These are phyloP conservation scores for Cadophora sp. DNA, from an alignment of 2,329 filamentous ascomycete genomes.

Conservation along the genomic window DNA sequence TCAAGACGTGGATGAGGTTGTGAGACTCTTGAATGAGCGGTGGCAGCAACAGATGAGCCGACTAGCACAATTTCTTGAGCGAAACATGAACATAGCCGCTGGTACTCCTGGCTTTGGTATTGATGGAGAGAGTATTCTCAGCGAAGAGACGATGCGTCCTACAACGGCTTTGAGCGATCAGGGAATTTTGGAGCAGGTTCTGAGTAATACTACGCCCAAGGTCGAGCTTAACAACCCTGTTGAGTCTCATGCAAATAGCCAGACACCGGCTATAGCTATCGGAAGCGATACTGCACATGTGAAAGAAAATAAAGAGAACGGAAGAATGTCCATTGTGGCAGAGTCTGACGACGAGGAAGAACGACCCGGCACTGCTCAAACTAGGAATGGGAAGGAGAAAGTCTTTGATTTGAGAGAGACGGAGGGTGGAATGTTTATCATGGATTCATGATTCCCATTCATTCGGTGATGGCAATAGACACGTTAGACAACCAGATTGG, in stretches of 20 bases:
- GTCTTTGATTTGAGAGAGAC: conserved; percentile 13
- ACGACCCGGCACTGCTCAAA: conserved; percentile 13
- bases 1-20: conserved; percentile 43
- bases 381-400: conserved; percentile 9
- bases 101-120: conserved; percentile 32
- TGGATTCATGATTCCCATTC: conserved; percentile 18
- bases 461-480: too few relatives aligned
- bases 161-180: conserved; percentile 42
- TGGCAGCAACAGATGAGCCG: conserved; percentile 43
- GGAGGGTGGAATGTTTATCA: conserved; percentile 21
- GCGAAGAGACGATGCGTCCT: conserved; percentile 40
- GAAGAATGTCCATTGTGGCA: background rate
- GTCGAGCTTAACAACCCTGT: conserved; percentile 41
- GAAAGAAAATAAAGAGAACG: conserved; percentile 17
- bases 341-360: conserved; percentile 12
- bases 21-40: conserved; percentile 38
- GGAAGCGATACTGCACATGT: background rate
- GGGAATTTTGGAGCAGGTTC: conserved; percentile 43
- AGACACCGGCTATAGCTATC: conserved; percentile 7
- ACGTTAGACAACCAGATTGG: background rate
- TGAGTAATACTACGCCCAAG: conserved; percentile 43
- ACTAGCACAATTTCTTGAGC: conserved; percentile 40
- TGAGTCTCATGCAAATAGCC: conserved; percentile 29
- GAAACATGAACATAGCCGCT: conserved; percentile 42
- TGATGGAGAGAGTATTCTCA: conserved; percentile 31